Evolutionary conservation across 2,329 filamentous ascomycete species (phyloP).

Genomic region (Talaromyces sp.): DNA sequence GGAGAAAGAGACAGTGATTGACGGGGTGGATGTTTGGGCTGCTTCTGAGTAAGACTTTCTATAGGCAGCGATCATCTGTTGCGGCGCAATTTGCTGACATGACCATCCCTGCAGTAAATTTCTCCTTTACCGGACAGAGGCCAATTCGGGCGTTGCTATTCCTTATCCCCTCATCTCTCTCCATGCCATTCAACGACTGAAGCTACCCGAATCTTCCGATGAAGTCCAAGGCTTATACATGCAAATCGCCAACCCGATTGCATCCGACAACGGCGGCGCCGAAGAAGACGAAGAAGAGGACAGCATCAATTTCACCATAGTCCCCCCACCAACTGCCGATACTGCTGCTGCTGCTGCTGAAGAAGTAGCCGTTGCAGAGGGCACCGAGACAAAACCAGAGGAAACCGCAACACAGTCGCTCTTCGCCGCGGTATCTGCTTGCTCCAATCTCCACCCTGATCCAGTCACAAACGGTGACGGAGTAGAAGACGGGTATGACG

Average conservation of each 20-base stretch:
- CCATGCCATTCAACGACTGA: constrained; percentile 43
- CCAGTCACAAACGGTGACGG: constrained; percentile 32
- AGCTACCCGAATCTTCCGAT: constrained; percentile 22
- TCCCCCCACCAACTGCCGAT: constrained; percentile 25
- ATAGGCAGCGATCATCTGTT: background rate
- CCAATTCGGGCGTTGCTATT: constrained; percentile 37
- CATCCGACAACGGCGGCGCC: constrained; percentile 12
- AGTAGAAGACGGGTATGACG: constrained; percentile 27
- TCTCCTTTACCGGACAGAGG: constrained; percentile 33
- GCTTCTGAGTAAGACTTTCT: constrained; percentile 40
- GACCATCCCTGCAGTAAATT: constrained; percentile 32
- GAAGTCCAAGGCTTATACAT: constrained; percentile 43
- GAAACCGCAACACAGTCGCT: constrained; percentile 37
- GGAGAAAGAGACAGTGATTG: constrained; percentile 31
- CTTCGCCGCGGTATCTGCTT: constrained; percentile 42
- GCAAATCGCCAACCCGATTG: constrained; percentile 34
- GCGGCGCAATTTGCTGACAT: constrained; percentile 5
- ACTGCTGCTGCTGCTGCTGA: constrained; percentile 14
- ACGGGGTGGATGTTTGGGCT: constrained; percentile 42
- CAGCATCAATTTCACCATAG: constrained; percentile 38
- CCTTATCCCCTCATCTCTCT: constrained; percentile 45
- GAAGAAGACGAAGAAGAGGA: constrained; percentile 37
- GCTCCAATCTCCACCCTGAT: constrained; percentile 46
- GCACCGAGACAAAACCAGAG: constrained; percentile 20
- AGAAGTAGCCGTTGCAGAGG: constrained; percentile 18